These are phyloP conservation scores for Papiliotrema terrestris DNA, from an alignment of 1,284 basidiomycete genomes.

Conservation along the genomic window DNA sequence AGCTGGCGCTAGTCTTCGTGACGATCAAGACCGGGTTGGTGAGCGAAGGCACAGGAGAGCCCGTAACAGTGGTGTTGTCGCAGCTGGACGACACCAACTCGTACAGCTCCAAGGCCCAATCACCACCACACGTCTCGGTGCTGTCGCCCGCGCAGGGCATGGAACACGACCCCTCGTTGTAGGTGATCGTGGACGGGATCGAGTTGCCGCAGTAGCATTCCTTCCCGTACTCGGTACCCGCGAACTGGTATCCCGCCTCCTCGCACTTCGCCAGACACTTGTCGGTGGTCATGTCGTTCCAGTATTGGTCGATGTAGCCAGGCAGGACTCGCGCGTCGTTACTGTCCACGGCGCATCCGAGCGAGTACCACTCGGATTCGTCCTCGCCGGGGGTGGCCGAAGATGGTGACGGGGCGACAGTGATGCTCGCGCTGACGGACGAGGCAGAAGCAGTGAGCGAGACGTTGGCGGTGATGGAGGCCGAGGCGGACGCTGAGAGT, in stretches of 20 bases:
- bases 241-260: constrained; percentile 27
- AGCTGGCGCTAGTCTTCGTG: background rate
- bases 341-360: constrained; percentile 36
- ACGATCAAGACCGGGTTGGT: constrained; percentile 2
- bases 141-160: constrained; percentile 29
- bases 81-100: constrained; percentile 5
- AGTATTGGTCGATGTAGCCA: constrained; percentile 6
- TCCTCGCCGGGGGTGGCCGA: background rate
- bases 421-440: constrained; percentile 1
- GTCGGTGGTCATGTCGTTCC: constrained; percentile 23
- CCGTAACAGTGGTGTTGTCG: constrained; percentile 2
- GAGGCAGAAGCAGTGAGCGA: constrained; percentile 5
- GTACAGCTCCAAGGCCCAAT: constrained; percentile 26
- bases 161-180: constrained; percentile 17
- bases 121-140: constrained; percentile 30
- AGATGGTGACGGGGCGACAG: constrained; percentile 13
- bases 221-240: constrained; percentile 34
- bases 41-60: background rate
- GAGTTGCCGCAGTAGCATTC: constrained; percentile 37
- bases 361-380: constrained; percentile 19
- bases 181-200: constrained; percentile 7
- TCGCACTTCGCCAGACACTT: constrained; percentile 30
- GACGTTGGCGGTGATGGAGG: background rate
- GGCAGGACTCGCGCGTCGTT: constrained; percentile 12
- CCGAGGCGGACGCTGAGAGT: constrained; percentile 5